Conservation (phyloP, 805 yeast species). For the Metschnikowia drakensbergensis region DNA sequence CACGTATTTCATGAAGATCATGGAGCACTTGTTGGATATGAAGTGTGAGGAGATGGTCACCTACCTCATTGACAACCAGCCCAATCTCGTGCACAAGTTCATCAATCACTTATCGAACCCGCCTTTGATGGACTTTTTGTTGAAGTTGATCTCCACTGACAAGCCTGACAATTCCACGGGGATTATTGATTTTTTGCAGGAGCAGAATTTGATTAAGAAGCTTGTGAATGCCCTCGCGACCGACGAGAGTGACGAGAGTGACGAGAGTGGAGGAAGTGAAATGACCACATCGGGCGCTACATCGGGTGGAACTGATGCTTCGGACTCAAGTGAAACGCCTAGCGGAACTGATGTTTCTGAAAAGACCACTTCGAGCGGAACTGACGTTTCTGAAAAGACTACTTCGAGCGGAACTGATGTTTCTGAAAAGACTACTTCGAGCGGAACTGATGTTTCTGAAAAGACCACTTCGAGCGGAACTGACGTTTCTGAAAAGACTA, state of each 20-base stretch:
- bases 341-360: too few relatives aligned
- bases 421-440: too few relatives aligned
- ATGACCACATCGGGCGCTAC: background rate
- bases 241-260: background rate
- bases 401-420: too few relatives aligned
- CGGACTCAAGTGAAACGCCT: too few relatives aligned
- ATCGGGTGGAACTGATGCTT: too few relatives aligned
- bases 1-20: slow-evolving; percentile 58
- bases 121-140: slow-evolving; percentile 44
- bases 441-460: too few relatives aligned
- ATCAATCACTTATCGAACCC: slow-evolving; percentile 44
- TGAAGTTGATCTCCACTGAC: slow-evolving; percentile 43
- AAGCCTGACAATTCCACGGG: slow-evolving; percentile 47
- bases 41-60: slow-evolving; percentile 47
- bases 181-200: slow-evolving; percentile 42
- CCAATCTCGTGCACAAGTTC: slow-evolving; percentile 38
- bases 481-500: too few relatives aligned
- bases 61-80: slow-evolving; percentile 41
- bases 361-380: too few relatives aligned
- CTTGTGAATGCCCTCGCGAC: slow-evolving; percentile 35
- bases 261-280: background rate
- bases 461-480: too few relatives aligned
- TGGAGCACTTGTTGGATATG: slow-evolving; percentile 42
- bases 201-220: slow-evolving; percentile 34
- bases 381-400: too few relatives aligned